These are phyloP conservation scores for Dioscorea cayenensis DNA, from an alignment of 116 monocot species.

Conservation along the genomic window DNA sequence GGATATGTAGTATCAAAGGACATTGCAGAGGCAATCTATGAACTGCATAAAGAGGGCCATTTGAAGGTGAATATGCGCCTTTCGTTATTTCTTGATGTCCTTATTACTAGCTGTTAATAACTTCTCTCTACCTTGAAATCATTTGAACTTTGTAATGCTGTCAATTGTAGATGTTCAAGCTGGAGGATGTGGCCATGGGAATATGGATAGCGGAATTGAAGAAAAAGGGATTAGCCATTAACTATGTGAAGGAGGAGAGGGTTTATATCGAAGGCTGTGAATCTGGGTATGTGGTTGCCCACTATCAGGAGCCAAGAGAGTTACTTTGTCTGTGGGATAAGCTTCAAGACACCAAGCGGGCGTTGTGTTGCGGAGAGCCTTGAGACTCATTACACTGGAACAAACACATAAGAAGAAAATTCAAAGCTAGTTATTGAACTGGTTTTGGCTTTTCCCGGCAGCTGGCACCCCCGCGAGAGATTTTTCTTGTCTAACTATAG, in stretches of 20 bases:
- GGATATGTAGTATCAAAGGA: slow-evolving; percentile 70
- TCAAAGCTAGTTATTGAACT: not conserved
- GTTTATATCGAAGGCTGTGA: slow-evolving; percentile 60
- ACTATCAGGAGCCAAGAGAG: slow-evolving; percentile 82
- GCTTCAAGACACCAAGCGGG: slow-evolving; percentile 46
- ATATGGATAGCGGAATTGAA: slow-evolving; percentile 75
- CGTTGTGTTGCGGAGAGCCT: slow-evolving; percentile 45
- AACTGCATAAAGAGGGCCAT: slow-evolving; percentile 42
- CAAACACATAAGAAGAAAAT: not conserved
- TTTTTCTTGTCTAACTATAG: too few species aligned
- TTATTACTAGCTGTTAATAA: not conserved
- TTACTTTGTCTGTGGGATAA: slow-evolving; percentile 92
- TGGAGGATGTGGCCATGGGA: slow-evolving; percentile 97
- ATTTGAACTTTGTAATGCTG: not conserved
- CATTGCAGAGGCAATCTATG: slow-evolving; percentile 51
- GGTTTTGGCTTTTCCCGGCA: not conserved
- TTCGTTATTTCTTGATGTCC: not conserved
- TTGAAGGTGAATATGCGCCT: slow-evolving; percentile 36
- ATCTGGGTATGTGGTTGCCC: slow-evolving; percentile 71
- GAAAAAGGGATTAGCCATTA: slow-evolving; percentile 48
- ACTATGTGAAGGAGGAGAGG: slow-evolving; percentile 63
- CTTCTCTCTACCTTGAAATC: not conserved
- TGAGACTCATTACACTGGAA: not conserved
- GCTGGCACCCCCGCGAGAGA: not conserved
- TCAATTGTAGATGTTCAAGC: slow-evolving; percentile 80